These are phyloP conservation scores for Hirschfeldia incana DNA, from an alignment of 345 rosid genomes.

Conservation along the genomic window DNA sequence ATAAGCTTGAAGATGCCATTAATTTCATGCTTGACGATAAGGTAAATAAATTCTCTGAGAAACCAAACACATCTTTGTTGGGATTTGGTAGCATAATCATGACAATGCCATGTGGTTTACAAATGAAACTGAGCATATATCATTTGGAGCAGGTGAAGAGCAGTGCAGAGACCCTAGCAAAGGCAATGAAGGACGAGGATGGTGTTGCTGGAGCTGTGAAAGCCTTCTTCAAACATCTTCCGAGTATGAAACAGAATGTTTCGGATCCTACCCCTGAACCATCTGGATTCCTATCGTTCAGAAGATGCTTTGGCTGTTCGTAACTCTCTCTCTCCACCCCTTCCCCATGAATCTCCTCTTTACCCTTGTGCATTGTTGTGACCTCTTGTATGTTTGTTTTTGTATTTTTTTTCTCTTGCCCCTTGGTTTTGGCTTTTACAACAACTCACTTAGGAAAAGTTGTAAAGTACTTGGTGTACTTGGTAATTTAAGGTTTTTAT, in stretches of 20 bases:
- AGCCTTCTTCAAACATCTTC: slow-evolving; percentile 90
- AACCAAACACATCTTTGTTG: not conserved
- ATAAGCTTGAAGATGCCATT: slow-evolving; percentile 75
- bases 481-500: slow-evolving; percentile 14
- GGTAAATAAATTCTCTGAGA: slow-evolving; percentile 41
- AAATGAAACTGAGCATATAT: slow-evolving; percentile 21
- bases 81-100: not conserved
- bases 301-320: slow-evolving; percentile 82
- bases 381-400: slow-evolving; percentile 23
- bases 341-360: slow-evolving; percentile 21
- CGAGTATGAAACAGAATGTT: slow-evolving; percentile 35
- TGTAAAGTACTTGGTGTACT: not conserved
- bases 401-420: not conserved
- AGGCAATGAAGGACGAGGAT: slow-evolving; percentile 91
- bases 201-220: slow-evolving; percentile 95
- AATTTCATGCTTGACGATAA: slow-evolving; percentile 63
- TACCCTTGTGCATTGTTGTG: slow-evolving; percentile 3
- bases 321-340: slow-evolving; percentile 29
- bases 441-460: slow-evolving; percentile 22
- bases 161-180: slow-evolving; percentile 76
- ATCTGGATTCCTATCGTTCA: slow-evolving; percentile 49
- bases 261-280: slow-evolving; percentile 41
- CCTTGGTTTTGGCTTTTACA: slow-evolving; percentile 17
- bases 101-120: not conserved
- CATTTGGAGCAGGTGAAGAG: slow-evolving; percentile 70